phyloP scores from a whole-genome alignment of 495 filamentous ascomycete genomes.

The Xylaria longipes region DNA sequence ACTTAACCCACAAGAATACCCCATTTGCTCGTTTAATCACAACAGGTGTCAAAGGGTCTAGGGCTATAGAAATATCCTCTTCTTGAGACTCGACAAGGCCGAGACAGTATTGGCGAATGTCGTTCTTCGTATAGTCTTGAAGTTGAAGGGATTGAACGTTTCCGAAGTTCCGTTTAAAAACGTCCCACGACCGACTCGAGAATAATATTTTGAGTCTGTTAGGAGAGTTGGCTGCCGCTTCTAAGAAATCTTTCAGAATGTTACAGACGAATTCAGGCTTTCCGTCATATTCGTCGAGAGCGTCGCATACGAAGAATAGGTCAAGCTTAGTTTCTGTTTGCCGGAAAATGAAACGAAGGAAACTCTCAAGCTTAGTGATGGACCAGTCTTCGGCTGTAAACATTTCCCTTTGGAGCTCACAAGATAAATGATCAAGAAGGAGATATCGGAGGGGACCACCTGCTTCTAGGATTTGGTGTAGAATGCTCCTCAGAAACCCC shows the following conservation, averaged over 20 bases:
- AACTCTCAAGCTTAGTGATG: slow-evolving; percentile 9
- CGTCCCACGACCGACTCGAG: slow-evolving; percentile 28
- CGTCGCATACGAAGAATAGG: slow-evolving; percentile 28
- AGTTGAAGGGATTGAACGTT: slow-evolving; percentile 18
- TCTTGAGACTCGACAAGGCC: not conserved
- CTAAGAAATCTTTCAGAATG: slow-evolving; percentile 23
- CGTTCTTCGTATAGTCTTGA: slow-evolving; percentile 25
- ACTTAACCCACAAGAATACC: slow-evolving; percentile 32
- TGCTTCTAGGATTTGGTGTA: not conserved
- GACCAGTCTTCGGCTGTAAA: slow-evolving; percentile 6
- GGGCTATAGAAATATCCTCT: not conserved
- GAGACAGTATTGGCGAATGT: slow-evolving; percentile 25
- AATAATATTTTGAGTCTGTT: slow-evolving; percentile 28
- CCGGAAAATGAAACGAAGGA: slow-evolving; percentile 10
- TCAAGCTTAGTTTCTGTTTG: slow-evolving; percentile 18
- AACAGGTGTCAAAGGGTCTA: not conserved
- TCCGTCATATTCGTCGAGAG: slow-evolving; percentile 31
- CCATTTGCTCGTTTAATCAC: slow-evolving; percentile 28
- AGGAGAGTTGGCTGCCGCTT: slow-evolving; percentile 3
- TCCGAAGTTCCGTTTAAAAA: slow-evolving; percentile 20
- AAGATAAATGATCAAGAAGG: too few relatives aligned
- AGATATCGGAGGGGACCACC: too few relatives aligned
- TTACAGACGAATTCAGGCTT: slow-evolving; percentile 22
- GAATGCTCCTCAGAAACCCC: not conserved
- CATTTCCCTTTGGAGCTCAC: too few relatives aligned